Conservation (phyloP, 768 basidiomycete genomes). For the Gyrodon lividus region DNA sequence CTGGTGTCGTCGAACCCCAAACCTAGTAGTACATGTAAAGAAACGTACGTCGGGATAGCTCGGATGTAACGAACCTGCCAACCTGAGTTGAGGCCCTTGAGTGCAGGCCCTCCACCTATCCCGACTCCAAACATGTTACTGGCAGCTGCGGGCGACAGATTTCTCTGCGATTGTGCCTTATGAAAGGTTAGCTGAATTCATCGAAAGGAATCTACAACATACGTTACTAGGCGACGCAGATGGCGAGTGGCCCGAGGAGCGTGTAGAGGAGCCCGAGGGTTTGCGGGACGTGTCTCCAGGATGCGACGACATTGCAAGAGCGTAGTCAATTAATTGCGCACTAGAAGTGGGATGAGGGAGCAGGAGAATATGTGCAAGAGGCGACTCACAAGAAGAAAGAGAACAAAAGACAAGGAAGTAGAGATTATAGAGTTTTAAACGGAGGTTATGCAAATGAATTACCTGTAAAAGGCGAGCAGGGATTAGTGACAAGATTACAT, state of each 20-base stretch:
- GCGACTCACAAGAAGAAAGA: slow-evolving; percentile 30
- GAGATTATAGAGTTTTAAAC: slow-evolving; percentile 34
- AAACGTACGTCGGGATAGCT: slow-evolving; percentile 4
- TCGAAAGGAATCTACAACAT: slow-evolving; percentile 19
- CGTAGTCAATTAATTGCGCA: slow-evolving; percentile 29
- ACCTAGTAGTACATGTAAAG: slow-evolving; percentile 40
- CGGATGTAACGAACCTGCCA: slow-evolving; percentile 57
- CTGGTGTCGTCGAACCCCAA: slow-evolving; percentile 52
- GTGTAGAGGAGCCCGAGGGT: slow-evolving; percentile 68
- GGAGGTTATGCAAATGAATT: slow-evolving; percentile 33
- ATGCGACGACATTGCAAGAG: slow-evolving; percentile 33
- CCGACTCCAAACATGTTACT: slow-evolving; percentile 54
- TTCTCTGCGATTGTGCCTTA: slow-evolving; percentile 45
- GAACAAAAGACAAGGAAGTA: slow-evolving; percentile 18
- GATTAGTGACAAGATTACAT: slow-evolving; percentile 25
- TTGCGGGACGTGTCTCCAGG: slow-evolving; percentile 54
- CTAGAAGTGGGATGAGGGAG: slow-evolving; percentile 22
- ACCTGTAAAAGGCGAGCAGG: slow-evolving; percentile 28
- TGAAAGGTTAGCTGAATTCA: slow-evolving; percentile 9
- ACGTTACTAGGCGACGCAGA: slow-evolving; percentile 60
- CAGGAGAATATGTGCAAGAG: slow-evolving; percentile 5
- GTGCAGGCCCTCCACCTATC: slow-evolving; percentile 44
- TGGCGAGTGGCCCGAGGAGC: slow-evolving; percentile 63
- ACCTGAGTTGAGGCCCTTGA: slow-evolving; percentile 56
- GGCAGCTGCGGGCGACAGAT: slow-evolving; percentile 40